These are phyloP conservation scores for Dioscorea alata DNA, from an alignment of 106 monocot genomes.

Conservation along the genomic window DNA sequence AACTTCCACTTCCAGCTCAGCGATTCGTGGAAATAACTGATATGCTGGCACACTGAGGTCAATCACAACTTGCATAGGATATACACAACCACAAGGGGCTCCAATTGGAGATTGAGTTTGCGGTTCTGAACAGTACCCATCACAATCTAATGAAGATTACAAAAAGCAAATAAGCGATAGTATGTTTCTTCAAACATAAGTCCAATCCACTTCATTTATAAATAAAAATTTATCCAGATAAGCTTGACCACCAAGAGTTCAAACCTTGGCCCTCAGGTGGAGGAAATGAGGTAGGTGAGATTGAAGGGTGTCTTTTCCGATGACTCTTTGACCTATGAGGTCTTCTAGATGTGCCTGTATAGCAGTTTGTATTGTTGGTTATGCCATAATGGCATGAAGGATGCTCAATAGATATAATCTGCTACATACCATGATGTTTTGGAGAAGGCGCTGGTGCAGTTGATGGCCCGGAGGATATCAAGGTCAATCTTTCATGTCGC, in stretches of 20 bases:
- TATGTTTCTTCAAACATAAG: not conserved
- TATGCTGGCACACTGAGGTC: constrained; percentile 63
- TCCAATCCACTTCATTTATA: not conserved
- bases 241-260: not conserved
- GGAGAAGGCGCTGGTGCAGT: constrained; percentile 30
- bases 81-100: constrained; percentile 92
- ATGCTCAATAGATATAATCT: not conserved
- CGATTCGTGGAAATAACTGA: constrained; percentile 56
- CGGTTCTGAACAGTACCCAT: constrained; percentile 53
- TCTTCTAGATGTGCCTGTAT: constrained; percentile 12
- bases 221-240: not conserved
- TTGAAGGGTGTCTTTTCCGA: constrained; percentile 11
- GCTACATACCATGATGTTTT: constrained; percentile 29
- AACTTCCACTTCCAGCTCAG: constrained; percentile 80
- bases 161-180: not conserved
- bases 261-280: constrained; percentile 33
- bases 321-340: constrained; percentile 27
- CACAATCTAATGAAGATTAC: constrained; percentile 37
- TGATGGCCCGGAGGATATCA: constrained; percentile 14
- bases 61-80: constrained; percentile 65
- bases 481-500: constrained; percentile 19
- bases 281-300: constrained; percentile 25
- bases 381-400: constrained; percentile 4
- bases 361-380: not conserved
- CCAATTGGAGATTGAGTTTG: constrained; percentile 67